Conservation (phyloP, 129 eudicot genomes). For the Flaveria trinervia region DNA sequence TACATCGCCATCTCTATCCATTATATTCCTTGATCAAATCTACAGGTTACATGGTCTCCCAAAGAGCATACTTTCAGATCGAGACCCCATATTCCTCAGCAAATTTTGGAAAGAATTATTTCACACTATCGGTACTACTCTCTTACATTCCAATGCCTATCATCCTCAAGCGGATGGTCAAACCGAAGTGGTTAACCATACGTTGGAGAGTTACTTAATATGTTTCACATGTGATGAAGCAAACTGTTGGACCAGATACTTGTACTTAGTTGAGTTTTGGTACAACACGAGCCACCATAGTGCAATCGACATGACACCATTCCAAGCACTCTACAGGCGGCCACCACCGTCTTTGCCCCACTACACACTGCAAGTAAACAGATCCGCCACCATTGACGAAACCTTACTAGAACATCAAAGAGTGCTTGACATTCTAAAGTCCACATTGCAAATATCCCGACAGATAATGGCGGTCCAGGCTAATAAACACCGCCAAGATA, state of each 20-base stretch:
- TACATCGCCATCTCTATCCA: not conserved
- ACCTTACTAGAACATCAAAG: not conserved
- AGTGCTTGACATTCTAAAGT: not conserved
- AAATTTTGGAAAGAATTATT: not conserved
- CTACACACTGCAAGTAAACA: not conserved
- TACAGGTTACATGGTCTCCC: not conserved
- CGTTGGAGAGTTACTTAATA: not conserved
- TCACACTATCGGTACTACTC: not conserved
- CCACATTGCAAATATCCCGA: not conserved
- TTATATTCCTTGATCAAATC: not conserved
- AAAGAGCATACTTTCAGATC: not conserved
- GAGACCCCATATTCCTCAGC: not conserved
- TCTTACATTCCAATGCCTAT: not conserved
- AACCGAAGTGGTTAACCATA: not conserved
- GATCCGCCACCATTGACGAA: not conserved
- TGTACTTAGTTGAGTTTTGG: constrained; percentile 1
- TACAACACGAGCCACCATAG: not conserved
- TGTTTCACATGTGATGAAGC: constrained; percentile 1
- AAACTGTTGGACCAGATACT: not conserved
- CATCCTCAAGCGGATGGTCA: not conserved
- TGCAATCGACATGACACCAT: not conserved
- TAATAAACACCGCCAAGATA: not conserved
- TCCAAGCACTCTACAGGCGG: not conserved
- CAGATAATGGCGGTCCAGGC: not conserved
- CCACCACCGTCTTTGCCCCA: not conserved